phyloP scores from a whole-genome alignment of 2,329 filamentous ascomycete species.

The Penicillium sclerotigenum region DNA sequence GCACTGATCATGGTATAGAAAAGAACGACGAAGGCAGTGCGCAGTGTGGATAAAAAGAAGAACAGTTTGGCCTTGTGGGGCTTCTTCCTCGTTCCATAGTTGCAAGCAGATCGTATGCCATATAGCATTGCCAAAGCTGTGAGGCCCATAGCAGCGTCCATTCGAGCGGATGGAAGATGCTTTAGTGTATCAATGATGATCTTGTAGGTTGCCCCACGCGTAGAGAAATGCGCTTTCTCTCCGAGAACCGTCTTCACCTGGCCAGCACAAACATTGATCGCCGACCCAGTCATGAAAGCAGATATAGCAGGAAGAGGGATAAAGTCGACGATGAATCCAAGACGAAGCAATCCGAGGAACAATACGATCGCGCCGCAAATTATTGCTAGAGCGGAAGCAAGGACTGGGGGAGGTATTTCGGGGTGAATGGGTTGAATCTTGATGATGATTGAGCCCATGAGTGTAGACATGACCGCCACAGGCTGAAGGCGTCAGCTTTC shows the following conservation, averaged over 20 bases:
- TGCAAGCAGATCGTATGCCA: constrained; percentile 63
- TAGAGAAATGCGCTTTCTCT: constrained; percentile 61
- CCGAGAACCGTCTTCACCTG: constrained; percentile 34
- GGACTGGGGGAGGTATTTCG: constrained; percentile 55
- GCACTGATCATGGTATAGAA: constrained; percentile 86
- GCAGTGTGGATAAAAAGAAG: constrained; percentile 85
- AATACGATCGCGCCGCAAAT: constrained; percentile 72
- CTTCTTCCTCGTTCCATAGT: constrained; percentile 60
- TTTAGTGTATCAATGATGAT: constrained; percentile 78
- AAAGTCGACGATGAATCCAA: constrained; percentile 48
- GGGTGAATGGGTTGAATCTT: constrained; percentile 58
- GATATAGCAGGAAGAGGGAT: constrained; percentile 7
- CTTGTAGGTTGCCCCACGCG: constrained; percentile 69
- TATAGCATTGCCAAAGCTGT: constrained; percentile 74
- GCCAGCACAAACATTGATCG: constrained; percentile 9
- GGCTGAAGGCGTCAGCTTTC: constrained; percentile 52
- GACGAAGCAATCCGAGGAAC: constrained; percentile 70
- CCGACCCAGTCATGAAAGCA: constrained; percentile 9
- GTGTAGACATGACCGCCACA: constrained; percentile 86
- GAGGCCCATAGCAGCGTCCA: constrained; percentile 79
- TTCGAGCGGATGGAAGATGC: constrained; percentile 59
- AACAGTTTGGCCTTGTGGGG: constrained; percentile 66
- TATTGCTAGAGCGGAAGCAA: constrained; percentile 75
- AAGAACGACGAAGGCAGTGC: constrained; percentile 83
- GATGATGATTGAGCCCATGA: constrained; percentile 74